Evolutionary conservation across 805 yeast species (phyloP).

Genomic region (Nakazawaea ernobii): DNA sequence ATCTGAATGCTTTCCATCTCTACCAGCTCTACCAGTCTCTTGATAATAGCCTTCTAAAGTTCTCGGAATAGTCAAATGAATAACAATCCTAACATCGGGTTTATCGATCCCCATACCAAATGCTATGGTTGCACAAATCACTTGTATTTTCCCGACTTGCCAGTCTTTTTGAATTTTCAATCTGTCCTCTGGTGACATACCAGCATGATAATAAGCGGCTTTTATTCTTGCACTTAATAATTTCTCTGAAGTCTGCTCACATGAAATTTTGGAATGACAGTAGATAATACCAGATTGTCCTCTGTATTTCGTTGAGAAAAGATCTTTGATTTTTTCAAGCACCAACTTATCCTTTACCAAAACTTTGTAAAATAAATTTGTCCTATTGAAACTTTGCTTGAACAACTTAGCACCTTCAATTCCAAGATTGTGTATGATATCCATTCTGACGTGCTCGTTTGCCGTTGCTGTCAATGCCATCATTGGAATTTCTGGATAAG

Average conservation of each 20-base stretch:
- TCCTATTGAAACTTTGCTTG: slow-evolving; percentile 89
- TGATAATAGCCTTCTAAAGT: slow-evolving; percentile 95
- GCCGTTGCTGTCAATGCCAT: slow-evolving; percentile 99
- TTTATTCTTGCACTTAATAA: slow-evolving; percentile 56
- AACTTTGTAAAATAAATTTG: slow-evolving; percentile 78
- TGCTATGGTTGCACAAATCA: slow-evolving; percentile 95
- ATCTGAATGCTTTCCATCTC: slow-evolving; percentile 81
- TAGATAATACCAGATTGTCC: slow-evolving; percentile 82
- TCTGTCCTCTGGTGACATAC: slow-evolving; percentile 80
- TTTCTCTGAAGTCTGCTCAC: slow-evolving; percentile 73
- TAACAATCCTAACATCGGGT: slow-evolving; percentile 88
- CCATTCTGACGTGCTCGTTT: slow-evolving; percentile 80
- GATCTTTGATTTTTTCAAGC: slow-evolving; percentile 52
- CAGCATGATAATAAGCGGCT: slow-evolving; percentile 86
- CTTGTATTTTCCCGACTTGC: slow-evolving; percentile 68
- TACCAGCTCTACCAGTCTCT: slow-evolving; percentile 97
- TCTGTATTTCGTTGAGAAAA: slow-evolving; percentile 44
- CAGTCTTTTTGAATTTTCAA: slow-evolving; percentile 67
- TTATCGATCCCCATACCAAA: slow-evolving; percentile 99
- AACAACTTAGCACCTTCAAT: slow-evolving; percentile 56
- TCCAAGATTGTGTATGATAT: slow-evolving; percentile 73
- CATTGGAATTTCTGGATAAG: slow-evolving; percentile 77
- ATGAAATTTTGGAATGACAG: slow-evolving; percentile 84
- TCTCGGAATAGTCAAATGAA: slow-evolving; percentile 83
- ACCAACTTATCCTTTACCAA: slow-evolving; percentile 54